Evolutionary conservation across 495 filamentous ascomycete species (phyloP).

Genomic region (Lasiosphaeris hirsuta): DNA sequence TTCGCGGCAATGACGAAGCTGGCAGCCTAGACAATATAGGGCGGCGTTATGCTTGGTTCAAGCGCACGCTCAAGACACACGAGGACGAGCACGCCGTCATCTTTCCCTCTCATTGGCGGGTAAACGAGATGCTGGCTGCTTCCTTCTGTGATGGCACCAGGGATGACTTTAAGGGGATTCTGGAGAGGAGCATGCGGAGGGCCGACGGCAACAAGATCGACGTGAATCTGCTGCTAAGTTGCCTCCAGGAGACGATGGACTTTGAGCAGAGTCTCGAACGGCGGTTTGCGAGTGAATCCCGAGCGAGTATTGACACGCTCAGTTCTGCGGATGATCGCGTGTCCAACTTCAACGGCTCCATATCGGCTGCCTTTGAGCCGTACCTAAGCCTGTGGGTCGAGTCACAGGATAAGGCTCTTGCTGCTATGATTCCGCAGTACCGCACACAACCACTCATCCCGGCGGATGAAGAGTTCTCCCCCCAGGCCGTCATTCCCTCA

Average conservation of each 20-base stretch:
- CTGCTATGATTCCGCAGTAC: slow-evolving; percentile 84
- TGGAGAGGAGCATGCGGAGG: slow-evolving; percentile 78
- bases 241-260: slow-evolving; percentile 93
- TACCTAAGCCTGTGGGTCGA: slow-evolving; percentile 98
- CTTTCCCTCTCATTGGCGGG: slow-evolving; percentile 85
- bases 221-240: slow-evolving; percentile 87
- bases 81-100: slow-evolving; percentile 89
- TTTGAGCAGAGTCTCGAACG: slow-evolving; percentile 92
- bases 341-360: slow-evolving; percentile 81
- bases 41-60: slow-evolving; percentile 92
- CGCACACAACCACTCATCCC: slow-evolving; percentile 76
- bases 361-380: slow-evolving; percentile 96
- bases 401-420: slow-evolving; percentile 86
- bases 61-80: slow-evolving; percentile 91
- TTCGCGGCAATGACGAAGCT: slow-evolving; percentile 93
- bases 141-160: slow-evolving; percentile 91
- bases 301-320: slow-evolving; percentile 89
- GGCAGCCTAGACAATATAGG: slow-evolving; percentile 97
- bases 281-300: slow-evolving; percentile 71
- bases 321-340: slow-evolving; percentile 74
- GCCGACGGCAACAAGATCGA: slow-evolving; percentile 79
- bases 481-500: slow-evolving; percentile 84
- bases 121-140: slow-evolving; percentile 86
- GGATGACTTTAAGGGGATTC: slow-evolving; percentile 91
- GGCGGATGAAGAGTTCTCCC: slow-evolving; percentile 85